A percentile compares a stretch with the other conserved stretches of the same genome.
These are phyloP conservation scores for Stagonosporopsis chrysanthemi DNA, from an alignment of 2,329 filamentous ascomycete genomes.

Conservation along the genomic window DNA sequence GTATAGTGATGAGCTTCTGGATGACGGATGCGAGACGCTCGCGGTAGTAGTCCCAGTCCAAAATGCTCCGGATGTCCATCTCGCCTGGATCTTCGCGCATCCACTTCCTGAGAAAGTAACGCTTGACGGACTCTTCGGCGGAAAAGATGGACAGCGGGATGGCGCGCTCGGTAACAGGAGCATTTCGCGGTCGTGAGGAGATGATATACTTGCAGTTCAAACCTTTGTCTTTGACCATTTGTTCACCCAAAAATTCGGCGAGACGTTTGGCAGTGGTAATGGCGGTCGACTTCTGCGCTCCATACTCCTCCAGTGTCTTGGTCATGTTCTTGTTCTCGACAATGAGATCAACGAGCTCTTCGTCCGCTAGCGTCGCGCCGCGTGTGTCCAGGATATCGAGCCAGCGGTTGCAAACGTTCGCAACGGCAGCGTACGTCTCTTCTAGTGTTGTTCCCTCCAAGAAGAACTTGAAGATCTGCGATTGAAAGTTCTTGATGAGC, in stretches of 20 bases:
- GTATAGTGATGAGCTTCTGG: slow-evolving; percentile 98
- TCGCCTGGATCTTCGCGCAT: slow-evolving; percentile 89
- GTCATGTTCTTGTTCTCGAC: slow-evolving; percentile 98
- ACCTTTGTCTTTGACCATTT: slow-evolving; percentile 99
- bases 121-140: slow-evolving; percentile 85
- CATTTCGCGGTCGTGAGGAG: slow-evolving; percentile 82
- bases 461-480: slow-evolving; percentile 99
- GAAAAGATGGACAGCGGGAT: slow-evolving; percentile 98
- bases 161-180: slow-evolving; percentile 92
- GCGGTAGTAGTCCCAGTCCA: slow-evolving; percentile 97
- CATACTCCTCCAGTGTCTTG: slow-evolving; percentile 97
- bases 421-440: slow-evolving; percentile 90
- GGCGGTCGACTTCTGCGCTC: slow-evolving; percentile 94
- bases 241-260: slow-evolving; percentile 94
- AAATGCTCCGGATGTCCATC: slow-evolving; percentile 86
- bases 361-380: slow-evolving; percentile 88
- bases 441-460: slow-evolving; percentile 85
- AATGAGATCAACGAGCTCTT: slow-evolving; percentile 99
- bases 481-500: slow-evolving; percentile 99
- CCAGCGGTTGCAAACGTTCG: slow-evolving; percentile 95
- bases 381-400: slow-evolving; percentile 91
- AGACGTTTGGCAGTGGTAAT: slow-evolving; percentile 96
- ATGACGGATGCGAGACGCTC: slow-evolving; percentile 97
- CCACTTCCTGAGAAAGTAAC: slow-evolving; percentile 93
- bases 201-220: slow-evolving; percentile 99